Evolutionary conservation across 2,329 filamentous ascomycete species (phyloP), one percentile per base, ranked within the genome.

Genomic region (Monosporascus sp.): DNA sequence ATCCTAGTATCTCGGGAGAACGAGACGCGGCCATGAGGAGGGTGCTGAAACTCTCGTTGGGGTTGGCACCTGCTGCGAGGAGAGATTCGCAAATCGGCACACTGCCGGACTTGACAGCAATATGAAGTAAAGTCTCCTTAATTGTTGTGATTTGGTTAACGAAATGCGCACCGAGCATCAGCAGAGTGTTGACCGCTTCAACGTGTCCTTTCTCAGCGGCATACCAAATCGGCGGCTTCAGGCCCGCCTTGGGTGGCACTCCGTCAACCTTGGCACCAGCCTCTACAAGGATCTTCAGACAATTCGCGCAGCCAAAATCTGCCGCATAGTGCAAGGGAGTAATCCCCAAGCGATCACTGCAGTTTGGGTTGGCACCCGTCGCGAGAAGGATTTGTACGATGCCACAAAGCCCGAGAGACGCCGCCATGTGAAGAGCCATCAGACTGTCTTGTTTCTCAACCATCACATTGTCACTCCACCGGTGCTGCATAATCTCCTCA

Each of bases 241-340:
- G 37, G 20, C 49, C 43, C 1, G 47, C 35, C 43, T 57, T 57
- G 9, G 50, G 46, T 4, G 37, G 11, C 14, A 52, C 50, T 22
- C 46, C 38, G 44, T 52, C 37, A 9, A 52, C 48, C 17, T 51
- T 49, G 20, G 49, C 55, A 20, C 50, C 52, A 3, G 49, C 55
- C 8, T n/a, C 38, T 7, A 52, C 43, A 27, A 57, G 55, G 8
- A 55, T 47, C n/a, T 47, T 17, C 1, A 57, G 26, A 24, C 52
- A 57, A 19, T 20, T 37, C 6, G 52, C 24, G 20, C 55, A 57
- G 26, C 55, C 55, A 44, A 57, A 55, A 20, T 57, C 55, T 20
- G 55, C 55, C n/a, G 55, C 55, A 22, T 54, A 57, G 43, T 57
- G 55, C 41, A 57, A 38, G 17, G 55, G 49, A 35, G 55, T 57